Evolutionary conservation across 495 filamentous ascomycete genomes (phyloP).

Genomic region (Alectoria sarmentosa): DNA sequence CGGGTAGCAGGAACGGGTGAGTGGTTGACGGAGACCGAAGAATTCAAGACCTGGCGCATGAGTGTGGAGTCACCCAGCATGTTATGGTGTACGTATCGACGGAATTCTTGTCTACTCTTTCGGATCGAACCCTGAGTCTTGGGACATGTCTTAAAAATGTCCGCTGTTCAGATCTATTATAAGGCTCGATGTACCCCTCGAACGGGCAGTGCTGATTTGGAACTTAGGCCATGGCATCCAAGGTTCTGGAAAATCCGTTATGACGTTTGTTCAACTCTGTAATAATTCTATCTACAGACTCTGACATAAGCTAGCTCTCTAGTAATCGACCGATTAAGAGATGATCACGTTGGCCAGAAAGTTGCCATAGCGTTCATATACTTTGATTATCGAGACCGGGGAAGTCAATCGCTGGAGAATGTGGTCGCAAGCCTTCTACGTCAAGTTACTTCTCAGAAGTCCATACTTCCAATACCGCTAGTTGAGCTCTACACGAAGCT

Average conservation of each 20-base stretch:
- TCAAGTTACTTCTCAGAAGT: background rate
- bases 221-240: conserved; percentile 14
- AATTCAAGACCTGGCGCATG: conserved; percentile 14
- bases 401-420: conserved; percentile 6
- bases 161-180: background rate
- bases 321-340: conserved; percentile 12
- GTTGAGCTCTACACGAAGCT: background rate
- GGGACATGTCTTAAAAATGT: background rate
- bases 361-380: conserved; percentile 9
- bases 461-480: conserved; percentile 6
- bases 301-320: conserved; percentile 12
- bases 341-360: background rate
- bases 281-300: background rate
- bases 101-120: background rate
- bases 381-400: conserved; percentile 16
- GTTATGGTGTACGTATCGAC: conserved; percentile 8
- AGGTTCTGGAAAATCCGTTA: conserved; percentile 16
- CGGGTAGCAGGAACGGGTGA: conserved; percentile 13
- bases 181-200: background rate
- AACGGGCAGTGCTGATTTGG: background rate
- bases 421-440: conserved; percentile 13
- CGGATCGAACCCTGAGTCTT: background rate
- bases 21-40: conserved; percentile 9
- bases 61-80: background rate
- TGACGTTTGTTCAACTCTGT: conserved; percentile 7